Conservation (phyloP, 768 basidiomycete genomes). For the Chalciporus sphaerocephalus region DNA sequence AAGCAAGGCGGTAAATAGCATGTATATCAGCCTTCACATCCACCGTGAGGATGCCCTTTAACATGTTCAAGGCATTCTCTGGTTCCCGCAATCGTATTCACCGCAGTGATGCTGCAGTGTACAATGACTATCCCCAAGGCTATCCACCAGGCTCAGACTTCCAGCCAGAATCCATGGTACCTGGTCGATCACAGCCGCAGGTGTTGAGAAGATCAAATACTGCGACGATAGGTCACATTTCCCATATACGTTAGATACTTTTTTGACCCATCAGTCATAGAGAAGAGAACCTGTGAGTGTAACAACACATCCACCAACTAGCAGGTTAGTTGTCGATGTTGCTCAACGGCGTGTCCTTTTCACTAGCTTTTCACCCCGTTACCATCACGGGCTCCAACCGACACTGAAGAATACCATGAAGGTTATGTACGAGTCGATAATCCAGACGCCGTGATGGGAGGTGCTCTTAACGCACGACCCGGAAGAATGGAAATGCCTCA, state of each 20-base stretch:
- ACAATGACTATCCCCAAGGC: conserved; percentile 26
- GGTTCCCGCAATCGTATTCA: conserved; percentile 31
- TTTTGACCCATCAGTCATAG: conserved; percentile 19
- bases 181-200: conserved; percentile 18
- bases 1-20: conserved; percentile 7
- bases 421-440: conserved; percentile 31
- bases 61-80: conserved; percentile 35
- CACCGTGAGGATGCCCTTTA: conserved; percentile 33
- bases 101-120: conserved; percentile 24
- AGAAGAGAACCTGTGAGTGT: conserved; percentile 31
- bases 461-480: conserved; percentile 31
- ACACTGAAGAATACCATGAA: conserved; percentile 30
- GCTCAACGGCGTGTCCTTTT: conserved; percentile 8
- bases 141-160: conserved; percentile 27
- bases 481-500: conserved; percentile 19
- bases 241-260: background rate
- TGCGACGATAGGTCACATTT: conserved; percentile 18
- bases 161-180: conserved; percentile 17
- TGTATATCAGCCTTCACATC: conserved; percentile 15
- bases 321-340: background rate
- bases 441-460: conserved; percentile 31
- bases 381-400: conserved; percentile 32
- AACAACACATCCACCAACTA: background rate
- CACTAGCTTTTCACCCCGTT: conserved; percentile 30
- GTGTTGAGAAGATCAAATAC: conserved; percentile 26